Evolutionary conservation across 352 stramenopile genomes (phyloP), one percentile per base, ranked within the genome.

Genomic region (Halophytophthora polymorphica): DNA sequence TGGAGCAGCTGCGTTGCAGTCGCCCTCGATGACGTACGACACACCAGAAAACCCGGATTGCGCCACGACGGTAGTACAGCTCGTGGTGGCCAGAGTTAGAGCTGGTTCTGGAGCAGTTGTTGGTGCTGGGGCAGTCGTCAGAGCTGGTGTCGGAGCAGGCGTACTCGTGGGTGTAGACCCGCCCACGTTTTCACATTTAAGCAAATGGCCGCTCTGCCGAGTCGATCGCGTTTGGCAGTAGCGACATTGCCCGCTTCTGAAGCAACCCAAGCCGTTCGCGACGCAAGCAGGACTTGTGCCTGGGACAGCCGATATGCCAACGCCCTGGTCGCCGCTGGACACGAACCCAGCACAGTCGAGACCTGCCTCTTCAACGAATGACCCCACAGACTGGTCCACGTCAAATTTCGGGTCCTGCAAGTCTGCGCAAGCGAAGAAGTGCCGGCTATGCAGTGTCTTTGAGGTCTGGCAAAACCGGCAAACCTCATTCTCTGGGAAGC

Each of bases 21-120:
- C 50, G 1, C 36, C 14, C 11, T 83, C 64, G 1, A 29, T 58
- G 34, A 86, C 62, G 33, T 56, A 81, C 12, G 60, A 71, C 21
- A 83, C 61, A 6, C 35, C 35, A 8, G 40, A 39, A 10, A 81
- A 43, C 1, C 53, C 50, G 1, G 68, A 69, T 7, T 42, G 49
- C 3, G 19, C 35, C 12, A 65, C 70, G 2, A 64, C 43, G 0
- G 35, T 11, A 13, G 22, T 21, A 21, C 72, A 81, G 14, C 51
- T 42, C 6, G 40, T 25, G 22, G 43, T 1, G 34, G 42, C 3
- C n/a, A n/a, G n/a, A n/a, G n/a, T n/a, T n/a, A n/a, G n/a, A n/a
- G n/a, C n/a, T n/a, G n/a, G n/a, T n/a, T n/a, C n/a, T n/a, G n/a
- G n/a, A 33, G 38, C 6, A 36, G 43, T 22, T 6, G 45, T 36